Conservation (phyloP, 208 protist species). For the Acanthamoeba royreba region DNA sequence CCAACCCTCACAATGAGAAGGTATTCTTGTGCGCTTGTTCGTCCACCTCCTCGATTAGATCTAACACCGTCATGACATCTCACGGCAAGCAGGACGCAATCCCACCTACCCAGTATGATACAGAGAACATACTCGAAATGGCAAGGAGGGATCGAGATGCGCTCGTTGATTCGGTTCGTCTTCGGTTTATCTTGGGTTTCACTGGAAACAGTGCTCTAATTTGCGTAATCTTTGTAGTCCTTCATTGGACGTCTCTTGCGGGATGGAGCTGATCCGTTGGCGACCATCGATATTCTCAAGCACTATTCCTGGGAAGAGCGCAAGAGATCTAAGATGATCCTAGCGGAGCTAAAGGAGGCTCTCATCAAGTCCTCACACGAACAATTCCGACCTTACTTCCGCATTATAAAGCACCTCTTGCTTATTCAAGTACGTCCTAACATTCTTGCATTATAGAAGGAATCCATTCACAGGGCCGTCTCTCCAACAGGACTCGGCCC, state of each 20-base stretch:
- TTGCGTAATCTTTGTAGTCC: too few relatives aligned
- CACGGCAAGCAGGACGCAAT: too few relatives aligned
- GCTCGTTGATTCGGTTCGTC: not conserved
- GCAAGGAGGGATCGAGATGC: not conserved
- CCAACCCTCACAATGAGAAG: not conserved
- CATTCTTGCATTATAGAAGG: not conserved
- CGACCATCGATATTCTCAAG: slow-evolving; percentile 15
- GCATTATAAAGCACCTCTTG: not conserved
- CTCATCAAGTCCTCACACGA: not conserved
- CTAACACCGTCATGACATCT: too few relatives aligned
- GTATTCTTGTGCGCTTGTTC: too few relatives aligned
- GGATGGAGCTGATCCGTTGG: not conserved
- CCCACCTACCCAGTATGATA: slow-evolving; percentile 17
- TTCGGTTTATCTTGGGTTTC: too few relatives aligned
- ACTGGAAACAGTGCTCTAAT: too few relatives aligned
- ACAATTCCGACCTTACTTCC: not conserved
- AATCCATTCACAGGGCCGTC: not conserved
- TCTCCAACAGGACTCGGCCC: not conserved
- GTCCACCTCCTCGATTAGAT: too few relatives aligned
- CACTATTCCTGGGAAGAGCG: slow-evolving; percentile 25
- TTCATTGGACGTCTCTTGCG: not conserved
- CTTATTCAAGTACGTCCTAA: not conserved
- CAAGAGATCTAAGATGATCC: slow-evolving; percentile 12
- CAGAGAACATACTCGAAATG: not conserved
- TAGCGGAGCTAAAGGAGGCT: not conserved